A percentile compares a stretch with the other conserved stretches of the same genome.
Evolutionary conservation across 2,329 filamentous ascomycete genomes (phyloP).

Genomic region (Microcyclospora tardicrescens): DNA sequence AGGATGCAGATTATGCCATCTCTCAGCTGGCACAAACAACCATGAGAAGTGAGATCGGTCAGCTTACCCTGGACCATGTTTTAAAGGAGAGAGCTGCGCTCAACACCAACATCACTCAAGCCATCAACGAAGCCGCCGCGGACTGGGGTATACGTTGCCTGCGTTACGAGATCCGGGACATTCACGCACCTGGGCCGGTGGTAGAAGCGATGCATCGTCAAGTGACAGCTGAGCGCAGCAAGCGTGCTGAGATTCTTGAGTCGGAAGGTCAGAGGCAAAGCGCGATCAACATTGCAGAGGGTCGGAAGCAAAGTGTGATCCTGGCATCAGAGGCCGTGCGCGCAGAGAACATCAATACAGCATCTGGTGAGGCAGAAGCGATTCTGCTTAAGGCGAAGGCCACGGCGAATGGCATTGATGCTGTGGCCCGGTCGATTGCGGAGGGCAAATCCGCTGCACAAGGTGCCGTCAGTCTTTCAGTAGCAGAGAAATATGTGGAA

Average conservation of each 20-base stretch:
- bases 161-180: conserved; percentile 95
- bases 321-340: conserved; percentile 84
- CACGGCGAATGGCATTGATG: conserved; percentile 77
- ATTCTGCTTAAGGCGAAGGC: conserved; percentile 76
- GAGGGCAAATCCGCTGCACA: conserved; percentile 64
- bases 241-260: conserved; percentile 93
- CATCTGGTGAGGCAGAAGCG: conserved; percentile 84
- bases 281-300: conserved; percentile 98
- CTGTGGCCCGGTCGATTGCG: conserved; percentile 61
- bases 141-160: conserved; percentile 95
- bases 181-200: conserved; percentile 85
- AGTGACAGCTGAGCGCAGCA: conserved; percentile 91
- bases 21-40: conserved; percentile 96
- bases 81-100: conserved; percentile 92
- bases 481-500: conserved; percentile 96
- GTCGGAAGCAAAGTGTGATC: conserved; percentile 92
- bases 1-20: conserved; percentile 97
- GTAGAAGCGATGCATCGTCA: conserved; percentile 98
- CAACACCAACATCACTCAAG: conserved; percentile 96
- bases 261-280: conserved; percentile 94
- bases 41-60: conserved; percentile 97
- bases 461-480: conserved; percentile 69
- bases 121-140: conserved; percentile 94
- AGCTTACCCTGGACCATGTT: conserved; percentile 91
- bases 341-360: conserved; percentile 85